Evolutionary conservation across 345 rosid species (phyloP), one percentile per base, ranked within the genome.

Genomic region (Corchorus capsularis): DNA sequence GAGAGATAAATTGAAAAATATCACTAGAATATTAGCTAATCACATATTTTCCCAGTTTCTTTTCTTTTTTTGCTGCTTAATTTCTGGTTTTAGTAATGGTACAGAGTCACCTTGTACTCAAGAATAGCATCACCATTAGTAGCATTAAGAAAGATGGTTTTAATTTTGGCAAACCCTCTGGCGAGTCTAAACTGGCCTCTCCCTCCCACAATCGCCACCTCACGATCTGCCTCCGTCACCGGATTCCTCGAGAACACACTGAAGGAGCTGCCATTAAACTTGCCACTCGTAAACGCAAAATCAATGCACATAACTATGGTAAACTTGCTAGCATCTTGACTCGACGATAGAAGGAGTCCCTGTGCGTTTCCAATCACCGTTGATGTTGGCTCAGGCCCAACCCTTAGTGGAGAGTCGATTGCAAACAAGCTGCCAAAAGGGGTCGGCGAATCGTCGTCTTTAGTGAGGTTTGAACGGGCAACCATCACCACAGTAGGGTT

Each of bases 171-270:
- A 46, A 80, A 87, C 9, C 91, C 91, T 79, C 73, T 84, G 1
- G 89, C 85, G 86, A 87, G 75, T 74, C 83, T 84, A 16, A 87
- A 85, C 45, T 45, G 63, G 2, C 87, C 87, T 63, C 88, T 83
- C 0, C 90, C 90, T n/a, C 90, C 90, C 9, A 87, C 90, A 22
- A 87, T 80, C 9, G 88, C 84, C 8, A 87, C 37, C 72, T 87
- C 87, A 15, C 87, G 63, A 4, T 61, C 74, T 4, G 82, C 69
- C 66, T 85, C 82, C 11, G 76, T 46, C 12, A 82, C 79, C 47
- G 87, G 83, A 78, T 87, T 85, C 79, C 83, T 85, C 69, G 90
- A 88, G 34, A 84, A 82, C 17, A 86, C 64, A 11, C 87, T 74
- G 0, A 87, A 72, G 22, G 91, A 87, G 62, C 86, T 85, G 13